A percentile compares a stretch with the other conserved stretches of the same genome.
phyloP scores from a whole-genome alignment of 805 yeast species.

The Ogataea trehaloabstinens region DNA sequence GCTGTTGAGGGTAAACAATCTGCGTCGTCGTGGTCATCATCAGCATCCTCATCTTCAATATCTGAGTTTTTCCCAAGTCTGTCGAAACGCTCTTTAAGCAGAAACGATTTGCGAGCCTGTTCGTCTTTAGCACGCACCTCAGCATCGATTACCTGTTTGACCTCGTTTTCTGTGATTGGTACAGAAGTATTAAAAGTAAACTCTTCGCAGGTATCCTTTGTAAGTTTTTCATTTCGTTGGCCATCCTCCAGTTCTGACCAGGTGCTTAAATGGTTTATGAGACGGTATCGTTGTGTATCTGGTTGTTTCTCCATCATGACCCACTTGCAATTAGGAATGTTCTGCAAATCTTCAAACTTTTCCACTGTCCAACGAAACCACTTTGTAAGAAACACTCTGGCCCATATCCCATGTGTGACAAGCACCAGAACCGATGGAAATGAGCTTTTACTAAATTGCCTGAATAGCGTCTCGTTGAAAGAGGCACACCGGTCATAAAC shows the following conservation, averaged over 20 bases:
- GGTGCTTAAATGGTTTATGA: conserved; percentile 61
- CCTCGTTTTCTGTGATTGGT: conserved; percentile 23
- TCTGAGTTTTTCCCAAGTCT: conserved; percentile 9
- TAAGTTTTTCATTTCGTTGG: conserved; percentile 22
- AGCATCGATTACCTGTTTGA: conserved; percentile 33
- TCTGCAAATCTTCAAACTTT: conserved; percentile 77
- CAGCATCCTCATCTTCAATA: conserved; percentile 17
- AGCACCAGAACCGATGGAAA: conserved; percentile 81
- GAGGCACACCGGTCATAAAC: conserved; percentile 90
- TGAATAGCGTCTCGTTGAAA: conserved; percentile 80
- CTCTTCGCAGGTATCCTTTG: conserved; percentile 25
- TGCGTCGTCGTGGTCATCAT: conserved; percentile 24
- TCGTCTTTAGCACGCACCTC: conserved; percentile 45
- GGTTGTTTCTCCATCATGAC: conserved; percentile 68
- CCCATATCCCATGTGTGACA: conserved; percentile 94
- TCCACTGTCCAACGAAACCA: conserved; percentile 95
- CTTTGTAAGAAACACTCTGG: conserved; percentile 87
- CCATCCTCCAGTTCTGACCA: conserved; percentile 60
- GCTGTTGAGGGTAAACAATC: background rate
- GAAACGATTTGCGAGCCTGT: conserved; percentile 42
- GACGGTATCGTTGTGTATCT: conserved; percentile 47
- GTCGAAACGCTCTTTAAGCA: conserved; percentile 39
- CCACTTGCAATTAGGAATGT: conserved; percentile 82
- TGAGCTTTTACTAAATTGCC: conserved; percentile 68
- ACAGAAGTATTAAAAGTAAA: conserved; percentile 22